These are phyloP conservation scores for Lepraria neglecta DNA, from an alignment of 495 filamentous ascomycete genomes.

Conservation along the genomic window DNA sequence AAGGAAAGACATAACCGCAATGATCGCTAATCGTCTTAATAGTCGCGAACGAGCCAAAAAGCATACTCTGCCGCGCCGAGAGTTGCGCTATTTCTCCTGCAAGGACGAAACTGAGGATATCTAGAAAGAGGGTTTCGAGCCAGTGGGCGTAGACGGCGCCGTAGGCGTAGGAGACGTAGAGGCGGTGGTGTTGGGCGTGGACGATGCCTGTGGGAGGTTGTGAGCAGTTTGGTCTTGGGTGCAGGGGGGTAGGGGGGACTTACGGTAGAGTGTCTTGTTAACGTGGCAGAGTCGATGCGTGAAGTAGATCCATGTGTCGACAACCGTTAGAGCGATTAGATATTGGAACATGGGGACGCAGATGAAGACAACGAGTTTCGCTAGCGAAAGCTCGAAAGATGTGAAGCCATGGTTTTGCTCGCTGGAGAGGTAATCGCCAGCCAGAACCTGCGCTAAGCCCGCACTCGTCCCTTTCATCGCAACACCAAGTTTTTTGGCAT, in stretches of 20 bases:
- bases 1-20: slow-evolving; percentile 91
- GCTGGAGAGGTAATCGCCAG: slow-evolving; percentile 8
- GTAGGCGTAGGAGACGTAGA: slow-evolving; percentile 99
- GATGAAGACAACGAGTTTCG: slow-evolving; percentile 7
- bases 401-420: not conserved
- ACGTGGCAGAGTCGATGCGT: slow-evolving; percentile 73
- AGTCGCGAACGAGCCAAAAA: slow-evolving; percentile 76
- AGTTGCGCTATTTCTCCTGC: slow-evolving; percentile 75
- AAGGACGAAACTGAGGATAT: slow-evolving; percentile 78
- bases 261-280: slow-evolving; percentile 77
- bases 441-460: slow-evolving; percentile 10
- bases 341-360: slow-evolving; percentile 56
- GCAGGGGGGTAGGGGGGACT: slow-evolving; percentile 27
- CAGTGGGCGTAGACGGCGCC: slow-evolving; percentile 95
- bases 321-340: slow-evolving; percentile 50
- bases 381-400: slow-evolving; percentile 26
- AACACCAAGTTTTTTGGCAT: slow-evolving; percentile 35
- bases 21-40: slow-evolving; percentile 98
- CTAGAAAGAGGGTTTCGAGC: slow-evolving; percentile 80
- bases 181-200: slow-evolving; percentile 89
- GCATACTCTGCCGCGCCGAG: slow-evolving; percentile 70
- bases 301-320: slow-evolving; percentile 84
- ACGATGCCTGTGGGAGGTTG: slow-evolving; percentile 38
- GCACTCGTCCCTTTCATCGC: not conserved
- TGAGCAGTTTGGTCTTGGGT: not conserved